phyloP scores from a whole-genome alignment of 768 basidiomycete genomes.

The Lentinula guzmanii region DNA sequence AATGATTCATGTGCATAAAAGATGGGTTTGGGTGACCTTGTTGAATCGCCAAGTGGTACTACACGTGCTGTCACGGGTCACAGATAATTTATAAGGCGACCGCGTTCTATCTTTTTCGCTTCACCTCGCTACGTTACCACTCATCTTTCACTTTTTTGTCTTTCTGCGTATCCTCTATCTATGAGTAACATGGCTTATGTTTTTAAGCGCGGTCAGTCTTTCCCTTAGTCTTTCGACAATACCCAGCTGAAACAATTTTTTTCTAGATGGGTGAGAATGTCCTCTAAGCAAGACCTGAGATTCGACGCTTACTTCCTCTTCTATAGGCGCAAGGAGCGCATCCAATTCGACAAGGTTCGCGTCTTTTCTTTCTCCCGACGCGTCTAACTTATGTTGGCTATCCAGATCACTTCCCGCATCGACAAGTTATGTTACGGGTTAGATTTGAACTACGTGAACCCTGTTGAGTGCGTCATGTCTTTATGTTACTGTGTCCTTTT shows the following conservation, averaged over 20 bases:
- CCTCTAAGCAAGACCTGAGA: slow-evolving; percentile 14
- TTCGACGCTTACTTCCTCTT: background rate
- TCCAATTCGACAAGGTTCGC: slow-evolving; percentile 87
- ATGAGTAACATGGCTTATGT: slow-evolving; percentile 18
- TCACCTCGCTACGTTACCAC: background rate
- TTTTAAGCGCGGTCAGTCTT: slow-evolving; percentile 25
- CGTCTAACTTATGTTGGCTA: slow-evolving; percentile 10
- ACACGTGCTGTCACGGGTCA: slow-evolving; percentile 7
- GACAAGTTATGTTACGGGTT: slow-evolving; percentile 95
- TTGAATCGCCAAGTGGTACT: background rate
- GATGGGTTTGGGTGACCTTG: background rate
- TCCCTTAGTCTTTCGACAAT: background rate
- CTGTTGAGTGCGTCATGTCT: slow-evolving; percentile 69
- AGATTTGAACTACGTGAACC: slow-evolving; percentile 86
- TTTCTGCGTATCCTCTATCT: background rate
- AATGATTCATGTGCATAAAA: background rate
- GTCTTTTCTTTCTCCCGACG: slow-evolving; percentile 8
- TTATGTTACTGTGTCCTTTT: background rate
- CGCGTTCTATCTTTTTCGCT: background rate
- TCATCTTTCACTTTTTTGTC: background rate
- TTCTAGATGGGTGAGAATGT: slow-evolving; percentile 8
- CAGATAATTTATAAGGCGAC: background rate
- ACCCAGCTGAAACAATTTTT: slow-evolving; percentile 5
- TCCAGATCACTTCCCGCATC: slow-evolving; percentile 79
- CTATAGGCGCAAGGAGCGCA: slow-evolving; percentile 78